These are phyloP conservation scores for Elsinoe fawcettii DNA, from an alignment of 2,329 filamentous ascomycete species.

Conservation along the genomic window DNA sequence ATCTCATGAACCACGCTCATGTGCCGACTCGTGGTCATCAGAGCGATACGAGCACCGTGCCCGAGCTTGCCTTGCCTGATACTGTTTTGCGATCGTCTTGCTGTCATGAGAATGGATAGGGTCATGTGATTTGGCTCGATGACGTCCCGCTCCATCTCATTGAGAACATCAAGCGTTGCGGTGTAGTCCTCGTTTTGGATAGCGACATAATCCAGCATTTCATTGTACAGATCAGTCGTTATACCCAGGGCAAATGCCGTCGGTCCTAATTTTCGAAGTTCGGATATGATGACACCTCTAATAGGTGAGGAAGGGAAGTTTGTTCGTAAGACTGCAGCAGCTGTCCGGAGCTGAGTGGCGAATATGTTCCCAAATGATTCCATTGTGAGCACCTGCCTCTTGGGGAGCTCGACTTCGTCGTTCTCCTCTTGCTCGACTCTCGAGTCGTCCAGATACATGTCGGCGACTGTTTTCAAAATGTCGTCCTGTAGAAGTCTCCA, in stretches of 20 bases:
- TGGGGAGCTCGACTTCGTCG: neutral
- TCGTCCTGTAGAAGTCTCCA: constrained; percentile 61
- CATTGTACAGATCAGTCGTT: constrained; percentile 62
- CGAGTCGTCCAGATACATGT: constrained; percentile 17
- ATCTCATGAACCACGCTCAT: neutral
- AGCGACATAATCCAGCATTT: constrained; percentile 57
- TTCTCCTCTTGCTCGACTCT: neutral
- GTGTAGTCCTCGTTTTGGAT: constrained; percentile 50
- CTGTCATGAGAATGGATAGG: constrained; percentile 28
- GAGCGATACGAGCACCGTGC: constrained; percentile 24
- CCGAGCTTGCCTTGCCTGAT: constrained; percentile 22
- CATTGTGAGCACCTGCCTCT: neutral
- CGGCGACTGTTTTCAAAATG: constrained; percentile 45
- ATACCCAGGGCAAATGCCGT: constrained; percentile 65
- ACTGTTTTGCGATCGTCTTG: constrained; percentile 26
- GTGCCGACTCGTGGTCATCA: constrained; percentile 23
- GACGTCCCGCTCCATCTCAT: constrained; percentile 28
- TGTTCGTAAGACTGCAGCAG: constrained; percentile 49
- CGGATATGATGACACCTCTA: constrained; percentile 55
- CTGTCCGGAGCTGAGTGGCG: constrained; percentile 52
- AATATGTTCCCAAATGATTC: constrained; percentile 55
- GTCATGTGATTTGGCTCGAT: constrained; percentile 35
- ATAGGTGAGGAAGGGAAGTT: constrained; percentile 55
- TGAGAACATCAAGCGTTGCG: constrained; percentile 48
- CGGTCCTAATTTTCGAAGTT: constrained; percentile 59